Conservation (phyloP, 495 filamentous ascomycete genomes). For the Clohesyomyces aquaticus region DNA sequence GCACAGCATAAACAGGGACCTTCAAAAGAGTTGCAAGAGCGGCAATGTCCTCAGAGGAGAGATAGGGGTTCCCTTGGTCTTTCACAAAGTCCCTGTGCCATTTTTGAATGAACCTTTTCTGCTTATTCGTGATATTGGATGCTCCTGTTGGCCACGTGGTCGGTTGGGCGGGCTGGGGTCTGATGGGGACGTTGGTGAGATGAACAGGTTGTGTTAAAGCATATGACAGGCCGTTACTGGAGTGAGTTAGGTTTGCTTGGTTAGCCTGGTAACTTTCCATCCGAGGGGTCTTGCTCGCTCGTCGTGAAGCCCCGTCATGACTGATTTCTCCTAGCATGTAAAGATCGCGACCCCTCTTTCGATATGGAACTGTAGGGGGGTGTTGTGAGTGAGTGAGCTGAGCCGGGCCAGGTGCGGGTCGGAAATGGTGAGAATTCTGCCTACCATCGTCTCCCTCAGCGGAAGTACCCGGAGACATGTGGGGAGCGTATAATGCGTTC, state of each 20-base stretch:
- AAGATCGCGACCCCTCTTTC: not conserved
- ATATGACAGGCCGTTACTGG: no score
- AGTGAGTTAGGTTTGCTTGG: not conserved
- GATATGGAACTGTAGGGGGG: not conserved
- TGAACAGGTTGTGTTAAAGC: no score
- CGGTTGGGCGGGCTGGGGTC: not conserved
- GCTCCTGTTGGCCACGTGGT: not conserved
- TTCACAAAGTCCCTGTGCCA: slow-evolving; percentile 17
- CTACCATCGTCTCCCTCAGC: not conserved
- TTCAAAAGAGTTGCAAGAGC: slow-evolving; percentile 26
- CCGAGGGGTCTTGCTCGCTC: no score
- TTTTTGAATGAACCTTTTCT: slow-evolving; percentile 22
- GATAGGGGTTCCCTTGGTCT: not conserved
- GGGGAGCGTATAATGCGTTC: not conserved
- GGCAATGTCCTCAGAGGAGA: slow-evolving; percentile 16
- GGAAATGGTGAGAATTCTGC: not conserved
- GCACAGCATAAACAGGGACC: slow-evolving; percentile 9
- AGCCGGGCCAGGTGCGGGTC: not conserved
- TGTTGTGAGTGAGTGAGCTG: not conserved
- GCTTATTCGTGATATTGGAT: slow-evolving; percentile 10
- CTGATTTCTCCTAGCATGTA: not conserved
- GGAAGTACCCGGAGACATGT: not conserved
- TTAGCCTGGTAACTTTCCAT: not conserved
- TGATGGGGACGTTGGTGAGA: not conserved
- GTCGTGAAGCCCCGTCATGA: not conserved